Percentiles rank a stretch among this genome's conserved stretches.
phyloP scores from a whole-genome alignment of 148 eudicot genomes.

The Pharnaceum exiguum region DNA sequence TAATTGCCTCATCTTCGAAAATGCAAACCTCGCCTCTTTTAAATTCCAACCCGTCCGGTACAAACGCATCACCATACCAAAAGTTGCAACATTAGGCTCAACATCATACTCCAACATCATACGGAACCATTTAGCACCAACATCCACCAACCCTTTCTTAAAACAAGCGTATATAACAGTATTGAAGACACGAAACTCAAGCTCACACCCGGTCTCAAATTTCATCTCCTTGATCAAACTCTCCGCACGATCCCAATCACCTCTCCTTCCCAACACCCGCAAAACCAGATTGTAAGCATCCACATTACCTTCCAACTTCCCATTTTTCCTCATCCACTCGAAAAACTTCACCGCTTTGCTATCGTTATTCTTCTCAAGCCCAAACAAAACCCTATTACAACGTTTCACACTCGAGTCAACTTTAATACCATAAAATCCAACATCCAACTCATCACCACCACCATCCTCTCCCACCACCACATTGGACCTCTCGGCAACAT shows the following conservation, averaged over 20 bases:
- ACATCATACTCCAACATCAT: conserved; percentile 69
- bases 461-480: conserved; percentile 5
- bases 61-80: conserved; percentile 88
- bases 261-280: conserved; percentile 71
- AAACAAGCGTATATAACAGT: conserved; percentile 80
- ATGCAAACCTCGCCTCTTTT: conserved; percentile 74
- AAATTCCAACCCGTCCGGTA: conserved; percentile 68
- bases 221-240: conserved; percentile 58
- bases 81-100: conserved; percentile 87
- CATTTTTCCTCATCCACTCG: conserved; percentile 72
- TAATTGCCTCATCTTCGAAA: conserved; percentile 57
- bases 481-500: conserved; percentile 1
- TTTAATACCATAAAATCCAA: conserved; percentile 27
- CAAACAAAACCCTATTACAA: conserved; percentile 57
- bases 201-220: conserved; percentile 51
- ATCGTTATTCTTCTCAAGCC: conserved; percentile 51
- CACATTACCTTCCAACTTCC: conserved; percentile 59
- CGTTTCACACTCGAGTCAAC: conserved; percentile 32
- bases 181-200: conserved; percentile 69
- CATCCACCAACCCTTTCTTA: conserved; percentile 51
- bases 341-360: conserved; percentile 51
- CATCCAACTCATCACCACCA: conserved; percentile 18
- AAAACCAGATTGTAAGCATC: conserved; percentile 63
- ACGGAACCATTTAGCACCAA: conserved; percentile 67
- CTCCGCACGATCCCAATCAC: conserved; percentile 75